Evolutionary conservation across 2,329 filamentous ascomycete genomes (phyloP), one percentile per base, ranked within the genome.

Genomic region (Zasmidium citrigriseum): DNA sequence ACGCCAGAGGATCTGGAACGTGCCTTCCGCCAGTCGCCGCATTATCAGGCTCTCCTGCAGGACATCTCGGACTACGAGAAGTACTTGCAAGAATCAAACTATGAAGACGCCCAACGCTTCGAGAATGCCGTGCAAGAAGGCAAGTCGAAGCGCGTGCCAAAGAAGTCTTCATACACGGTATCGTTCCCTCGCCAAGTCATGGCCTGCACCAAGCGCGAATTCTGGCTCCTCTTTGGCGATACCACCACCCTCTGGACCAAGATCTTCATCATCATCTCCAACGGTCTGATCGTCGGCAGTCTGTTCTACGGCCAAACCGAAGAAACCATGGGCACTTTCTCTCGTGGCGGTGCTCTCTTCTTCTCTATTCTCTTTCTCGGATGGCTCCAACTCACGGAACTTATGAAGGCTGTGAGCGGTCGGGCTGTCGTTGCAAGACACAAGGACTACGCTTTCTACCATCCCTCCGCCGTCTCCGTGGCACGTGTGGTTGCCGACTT

Each of bases 151-250:
- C 77, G 74, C 67, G 86, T 84, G 1, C 79, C 81, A 4, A 85
- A 89, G 66, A 87, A 87, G 62, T 90, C 87, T 3, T 85, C 85
- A 18, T 95, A 91, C 74, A 93, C 90, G 0, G 85, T 93, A 55
- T 89, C 86, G 11, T 89, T 93, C 69, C 76, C 82, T 46, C 82
- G 85, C 4, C 91, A 95, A 73, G 87, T 95, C 1, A 70, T 83
- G 24, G 85, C 86, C 79, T 88, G 77, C 61, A 89, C 88, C 0
- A 81, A 86, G 64, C 83, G 91, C 45, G 89, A 95, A 73, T 87
- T 91, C 59, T 92, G 89, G 88, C 82, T 96, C 25, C 83, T 92
- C 24, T 83, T 84, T 70, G 90, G 90, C 41, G 89, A 96, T 73
- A 87, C 82, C 59, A 86, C 86, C 0, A 88, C 89, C 0, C 80